A percentile compares a stretch with the other conserved stretches of the same genome.
Evolutionary conservation across 1,284 basidiomycete genomes (phyloP).

Genomic region (Microbotryum intermedium): DNA sequence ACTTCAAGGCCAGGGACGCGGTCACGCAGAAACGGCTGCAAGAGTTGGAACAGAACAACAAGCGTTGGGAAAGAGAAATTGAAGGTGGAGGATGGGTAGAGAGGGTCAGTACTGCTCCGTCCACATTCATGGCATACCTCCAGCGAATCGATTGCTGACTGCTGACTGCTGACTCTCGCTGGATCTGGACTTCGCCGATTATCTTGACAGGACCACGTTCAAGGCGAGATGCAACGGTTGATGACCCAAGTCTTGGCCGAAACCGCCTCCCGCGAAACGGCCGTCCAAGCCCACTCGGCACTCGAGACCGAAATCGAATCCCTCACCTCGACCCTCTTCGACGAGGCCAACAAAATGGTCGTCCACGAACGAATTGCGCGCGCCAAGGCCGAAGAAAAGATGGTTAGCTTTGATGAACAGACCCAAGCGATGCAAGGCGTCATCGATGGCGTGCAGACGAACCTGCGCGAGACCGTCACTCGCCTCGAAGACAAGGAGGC

Average conservation of each 20-base stretch:
- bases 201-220: slow-evolving; percentile 64
- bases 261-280: slow-evolving; percentile 79
- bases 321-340: slow-evolving; percentile 62
- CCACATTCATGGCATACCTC: not conserved
- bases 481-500: slow-evolving; percentile 21
- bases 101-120: slow-evolving; percentile 28
- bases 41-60: slow-evolving; percentile 51
- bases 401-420: slow-evolving; percentile 59
- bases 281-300: slow-evolving; percentile 63
- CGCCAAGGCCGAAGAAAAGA: slow-evolving; percentile 72
- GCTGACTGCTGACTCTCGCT: not conserved
- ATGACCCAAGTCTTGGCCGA: slow-evolving; percentile 93
- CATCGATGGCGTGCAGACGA: slow-evolving; percentile 26
- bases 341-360: slow-evolving; percentile 48
- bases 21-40: slow-evolving; percentile 51
- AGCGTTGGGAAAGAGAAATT: slow-evolving; percentile 41
- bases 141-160: not conserved
- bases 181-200: not conserved
- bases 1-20: slow-evolving; percentile 51
- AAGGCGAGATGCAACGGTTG: slow-evolving; percentile 78
- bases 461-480: slow-evolving; percentile 22
- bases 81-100: slow-evolving; percentile 82
- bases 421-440: slow-evolving; percentile 25
- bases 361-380: slow-evolving; percentile 72
- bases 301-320: slow-evolving; percentile 78